Base-by-base conservation (phyloP, 2,329 filamentous ascomycete species). In the Onygena corvina region DNA sequence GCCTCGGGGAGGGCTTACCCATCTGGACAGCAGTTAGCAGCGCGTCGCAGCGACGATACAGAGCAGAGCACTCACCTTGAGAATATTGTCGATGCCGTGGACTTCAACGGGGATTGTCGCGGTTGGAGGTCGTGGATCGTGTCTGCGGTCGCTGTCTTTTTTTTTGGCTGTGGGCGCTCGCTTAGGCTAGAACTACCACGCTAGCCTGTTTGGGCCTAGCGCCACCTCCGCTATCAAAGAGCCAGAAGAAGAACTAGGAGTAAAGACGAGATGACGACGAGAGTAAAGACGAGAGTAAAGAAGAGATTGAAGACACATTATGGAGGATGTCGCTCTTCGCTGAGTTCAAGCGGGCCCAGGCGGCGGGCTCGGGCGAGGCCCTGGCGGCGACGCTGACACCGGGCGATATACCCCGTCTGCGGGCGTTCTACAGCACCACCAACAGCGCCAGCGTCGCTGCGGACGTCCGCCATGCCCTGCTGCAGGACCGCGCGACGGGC, bases 321-420 rank as follows among this genome's bases (percentile, higher is more conserved):
- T 66, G 56, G 49, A 89, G 94, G 87, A 80, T 89, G 61, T 69
- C 74, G 47, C 70, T 92, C 47, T 84, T 93, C 59, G 70, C 73
- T 35, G 79, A 85, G 52, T 94, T 94, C 64, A 79, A 77, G 49
- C 69, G 76, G 50, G 86, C 86, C 33, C 76, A 88, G 60, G 66
- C 71, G 44, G 66, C 70, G 25, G 73, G 75, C 50, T 79, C 85
- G 62, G 88, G 88, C 52, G 83, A 84, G 59, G 73, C 74, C 45
- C 76, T 96, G 31, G 83, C 88, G 16, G 76, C 78, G 52, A 84
- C 84, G 7, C 71, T 96, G 51, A 83, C 78, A 11, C 89, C 90
- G 30, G 73, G 83, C 51, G 72, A 86, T 51, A 76, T 81, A 33
- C 73, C 79, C 50, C 79, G 80, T 50, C 70, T 95, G 36, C 76